Evolutionary conservation across 768 basidiomycete species (phyloP), one percentile per base, ranked within the genome.

Genomic region (Mycena rebaudengoi): DNA sequence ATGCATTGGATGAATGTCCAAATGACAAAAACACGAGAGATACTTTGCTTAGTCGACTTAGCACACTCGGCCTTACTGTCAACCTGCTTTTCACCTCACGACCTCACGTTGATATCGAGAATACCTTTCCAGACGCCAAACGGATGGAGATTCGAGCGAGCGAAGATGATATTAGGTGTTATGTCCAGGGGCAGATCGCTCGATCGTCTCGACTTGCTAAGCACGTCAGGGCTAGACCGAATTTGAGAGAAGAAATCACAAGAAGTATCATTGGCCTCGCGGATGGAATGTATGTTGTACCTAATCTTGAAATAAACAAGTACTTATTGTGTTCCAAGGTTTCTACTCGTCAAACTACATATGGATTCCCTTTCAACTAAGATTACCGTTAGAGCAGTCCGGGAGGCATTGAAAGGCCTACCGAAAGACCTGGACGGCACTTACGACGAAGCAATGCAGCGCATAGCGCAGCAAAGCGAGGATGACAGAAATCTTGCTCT

Each of bases 1-100:
- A 56, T 30, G 54, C 54, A 2, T 18, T 44, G 25, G 54, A 56
- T 23, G 54, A 56, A 44, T 56, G 44, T 29, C 40, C 29, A 12
- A 35, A 35, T 30, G 40, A 30, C 11, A 30, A 30, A 20, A 12
- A 23, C 7, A n/a, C n/a, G n/a, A n/a, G n/a, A n/a, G n/a, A 56
- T 44, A 23, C n/a, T 5, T 23, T 59, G 16, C 40, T 56, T 21
- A 3, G 26, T 6, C 21, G 12, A 11, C 5, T 55, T 7, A 7
- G 3, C 12, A 25, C 6, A 25, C 7, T 40, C 2, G 26, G 39
- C 4, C 37, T 23, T 3, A 55, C 53, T 11, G 37, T 40, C 3
- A 40, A 55, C 20, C 21, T 55, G 3, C 10, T 55, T 20, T 25
- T 55, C 2, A 55, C 53, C 12, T 55, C 37, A 12, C 33, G 53